phyloP scores from a whole-genome alignment of 1,284 basidiomycete genomes.

The Trichosporon faecale region DNA sequence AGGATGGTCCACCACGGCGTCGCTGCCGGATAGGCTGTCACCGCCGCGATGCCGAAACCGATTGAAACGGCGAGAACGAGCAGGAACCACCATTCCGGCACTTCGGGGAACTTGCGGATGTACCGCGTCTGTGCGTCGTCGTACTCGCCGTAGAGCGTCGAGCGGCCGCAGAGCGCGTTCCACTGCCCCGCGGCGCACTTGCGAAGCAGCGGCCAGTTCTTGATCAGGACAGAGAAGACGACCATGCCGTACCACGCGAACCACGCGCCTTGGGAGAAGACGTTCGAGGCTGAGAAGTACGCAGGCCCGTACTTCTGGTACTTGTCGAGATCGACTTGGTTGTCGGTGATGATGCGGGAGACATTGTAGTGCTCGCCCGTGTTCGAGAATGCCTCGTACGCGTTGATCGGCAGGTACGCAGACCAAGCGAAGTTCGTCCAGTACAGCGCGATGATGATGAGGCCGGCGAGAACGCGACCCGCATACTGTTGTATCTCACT shows the following conservation, averaged over 20 bases:
- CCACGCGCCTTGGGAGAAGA: constrained; percentile 22
- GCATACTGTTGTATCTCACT: constrained; percentile 2
- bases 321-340: constrained; percentile 33
- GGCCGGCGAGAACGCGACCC: neutral
- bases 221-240: constrained; percentile 40
- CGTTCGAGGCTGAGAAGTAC: constrained; percentile 39
- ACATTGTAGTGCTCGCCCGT: constrained; percentile 43
- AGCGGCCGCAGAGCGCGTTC: neutral
- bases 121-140: constrained; percentile 37
- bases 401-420: constrained; percentile 39
- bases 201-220: constrained; percentile 57
- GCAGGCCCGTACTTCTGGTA: constrained; percentile 43
- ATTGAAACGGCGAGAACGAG: constrained; percentile 16
- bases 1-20: constrained; percentile 22
- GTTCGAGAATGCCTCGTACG: constrained; percentile 31
- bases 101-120: constrained; percentile 57
- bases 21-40: constrained; percentile 13
- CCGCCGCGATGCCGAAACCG: neutral
- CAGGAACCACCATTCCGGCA: constrained; percentile 24
- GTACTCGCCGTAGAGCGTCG: constrained; percentile 34
- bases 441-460: constrained; percentile 12
- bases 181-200: neutral
- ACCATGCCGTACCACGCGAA: constrained; percentile 41
- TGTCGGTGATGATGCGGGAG: constrained; percentile 35
- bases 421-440: constrained; percentile 3